Base-by-base conservation (phyloP, 2,329 filamentous ascomycete species). In the Alternaria infectoria region DNA sequence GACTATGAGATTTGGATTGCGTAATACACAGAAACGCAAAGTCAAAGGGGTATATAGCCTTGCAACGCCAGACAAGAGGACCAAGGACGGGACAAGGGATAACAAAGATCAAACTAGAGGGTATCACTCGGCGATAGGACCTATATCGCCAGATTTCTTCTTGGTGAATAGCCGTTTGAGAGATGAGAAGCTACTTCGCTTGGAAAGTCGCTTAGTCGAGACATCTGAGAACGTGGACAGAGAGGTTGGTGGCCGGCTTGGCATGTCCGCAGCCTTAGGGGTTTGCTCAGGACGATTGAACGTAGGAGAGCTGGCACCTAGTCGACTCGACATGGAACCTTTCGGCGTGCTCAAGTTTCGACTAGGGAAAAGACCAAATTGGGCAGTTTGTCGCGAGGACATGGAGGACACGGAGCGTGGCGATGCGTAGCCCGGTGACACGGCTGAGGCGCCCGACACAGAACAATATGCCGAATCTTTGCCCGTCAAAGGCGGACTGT, bases 401-500 rank as follows among this genome's bases (percentile, higher is more conserved):
- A 68, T 66, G n/a, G 74, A 68, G 9, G 76, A 78, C 4, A 71
- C 69, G 13, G 76, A 77, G 19, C 75, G 75, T 19, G 74, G 70
- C 45, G 73, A 69, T 17, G 62, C 64, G 23, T 55, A 61, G 19
- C 66, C 68, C 3, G 76, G 76, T 19, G 75, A 77, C 49, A 74
- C 70, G 50, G 70, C 72, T 6, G 78, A 79, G 26, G 71, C 73
- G 44, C 75, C 76, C 19, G 78, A 79, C 23, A 79, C 69, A 9
- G 78, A 80, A 51, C 77, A 80, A 62, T 80, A 80, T 6, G 78
- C 78, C 26, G 78, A 80, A 51, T 80, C 78, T 61, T 79, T 78
- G 26, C 75, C 76, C 6, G 76, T 77, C 61, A 74, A 65, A 6
- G 72, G 74, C n/a, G 77, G 76, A 59, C 75, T 79, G 51, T 64